Evolutionary conservation across 2,329 filamentous ascomycete genomes (phyloP).

Genomic region (Pseudocercospora cruenta): DNA sequence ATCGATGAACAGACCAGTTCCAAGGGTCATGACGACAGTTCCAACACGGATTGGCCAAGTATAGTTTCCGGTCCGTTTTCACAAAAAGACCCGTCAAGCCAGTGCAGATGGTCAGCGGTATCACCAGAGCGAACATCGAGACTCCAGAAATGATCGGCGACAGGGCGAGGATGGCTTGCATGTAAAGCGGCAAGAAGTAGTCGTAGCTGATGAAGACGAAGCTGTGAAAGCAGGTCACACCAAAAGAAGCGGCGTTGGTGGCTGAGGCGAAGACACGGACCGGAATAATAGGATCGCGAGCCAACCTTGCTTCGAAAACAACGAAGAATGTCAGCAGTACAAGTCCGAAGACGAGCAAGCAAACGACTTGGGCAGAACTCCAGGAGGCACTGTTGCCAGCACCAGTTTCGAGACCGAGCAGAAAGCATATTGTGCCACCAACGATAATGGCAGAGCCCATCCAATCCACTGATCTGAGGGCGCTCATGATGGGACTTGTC

Average conservation of each 20-base stretch:
- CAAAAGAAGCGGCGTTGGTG: constrained; percentile 61
- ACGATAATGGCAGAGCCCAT: constrained; percentile 54
- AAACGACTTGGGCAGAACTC: constrained; percentile 59
- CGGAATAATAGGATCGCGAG: constrained; percentile 70
- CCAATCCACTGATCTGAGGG: constrained; percentile 68
- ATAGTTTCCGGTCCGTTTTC: constrained; percentile 54
- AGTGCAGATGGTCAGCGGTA: constrained; percentile 48
- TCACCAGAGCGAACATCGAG: constrained; percentile 63
- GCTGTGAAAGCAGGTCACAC: constrained; percentile 52
- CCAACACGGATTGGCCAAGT: constrained; percentile 52
- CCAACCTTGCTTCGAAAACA: constrained; percentile 65
- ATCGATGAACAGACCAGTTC: constrained; percentile 52
- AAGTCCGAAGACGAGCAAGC: constrained; percentile 56
- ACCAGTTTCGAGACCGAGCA: constrained; percentile 59
- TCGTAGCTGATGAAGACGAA: constrained; percentile 65
- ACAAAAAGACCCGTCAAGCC: constrained; percentile 54
- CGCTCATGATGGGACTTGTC: constrained; percentile 62
- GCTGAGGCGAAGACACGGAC: constrained; percentile 61
- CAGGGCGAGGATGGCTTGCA: constrained; percentile 68
- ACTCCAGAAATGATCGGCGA: constrained; percentile 63
- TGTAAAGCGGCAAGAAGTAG: constrained; percentile 75
- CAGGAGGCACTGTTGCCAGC: constrained; percentile 55
- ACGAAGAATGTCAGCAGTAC: constrained; percentile 58
- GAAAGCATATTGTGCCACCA: constrained; percentile 55
- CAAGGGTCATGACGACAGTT: constrained; percentile 46